Percentiles rank a stretch among this genome's conserved stretches.
Evolutionary conservation across 768 basidiomycete genomes (phyloP).

Genomic region (Calocera cornea): DNA sequence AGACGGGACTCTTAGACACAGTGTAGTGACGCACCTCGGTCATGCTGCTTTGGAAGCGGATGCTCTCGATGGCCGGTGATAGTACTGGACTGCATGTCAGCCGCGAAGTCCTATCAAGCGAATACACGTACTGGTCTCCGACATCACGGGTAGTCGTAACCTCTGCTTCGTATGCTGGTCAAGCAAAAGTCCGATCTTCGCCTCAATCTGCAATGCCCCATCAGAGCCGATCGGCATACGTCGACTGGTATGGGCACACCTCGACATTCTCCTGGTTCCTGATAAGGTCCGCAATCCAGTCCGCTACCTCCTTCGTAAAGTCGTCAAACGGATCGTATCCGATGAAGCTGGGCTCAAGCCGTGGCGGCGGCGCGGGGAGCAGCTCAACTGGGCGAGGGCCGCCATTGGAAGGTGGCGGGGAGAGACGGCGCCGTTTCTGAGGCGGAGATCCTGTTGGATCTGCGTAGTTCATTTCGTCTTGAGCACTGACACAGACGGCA

Average conservation of each 20-base stretch:
- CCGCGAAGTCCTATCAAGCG: not conserved
- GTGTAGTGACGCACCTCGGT: slow-evolving; percentile 42
- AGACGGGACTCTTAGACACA: not conserved
- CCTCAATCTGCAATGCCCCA: slow-evolving; percentile 42
- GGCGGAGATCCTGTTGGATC: not conserved
- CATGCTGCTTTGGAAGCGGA: slow-evolving; percentile 90
- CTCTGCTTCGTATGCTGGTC: slow-evolving; percentile 45
- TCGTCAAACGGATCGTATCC: slow-evolving; percentile 86
- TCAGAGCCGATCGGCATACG: not conserved
- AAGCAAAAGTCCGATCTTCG: slow-evolving; percentile 67
- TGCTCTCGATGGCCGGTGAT: slow-evolving; percentile 41
- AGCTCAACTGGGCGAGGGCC: not conserved
- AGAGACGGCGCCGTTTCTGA: not conserved
- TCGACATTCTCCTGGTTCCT: slow-evolving; percentile 46
- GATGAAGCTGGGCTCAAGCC: slow-evolving; percentile 47
- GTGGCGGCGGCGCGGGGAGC: slow-evolving; percentile 6
- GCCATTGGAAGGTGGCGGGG: not conserved
- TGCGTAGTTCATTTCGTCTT: not conserved
- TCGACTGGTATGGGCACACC: slow-evolving; percentile 21
- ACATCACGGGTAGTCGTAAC: slow-evolving; percentile 53
- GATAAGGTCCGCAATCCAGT: slow-evolving; percentile 50
- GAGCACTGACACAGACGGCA: not conserved
- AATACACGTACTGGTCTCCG: slow-evolving; percentile 63
- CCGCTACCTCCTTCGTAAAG: slow-evolving; percentile 81
- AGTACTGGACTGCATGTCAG: slow-evolving; percentile 40